Evolutionary conservation across 805 yeast genomes (phyloP), one percentile per base, ranked within the genome.

Genomic region (Zygosaccharomyces bisporus): DNA sequence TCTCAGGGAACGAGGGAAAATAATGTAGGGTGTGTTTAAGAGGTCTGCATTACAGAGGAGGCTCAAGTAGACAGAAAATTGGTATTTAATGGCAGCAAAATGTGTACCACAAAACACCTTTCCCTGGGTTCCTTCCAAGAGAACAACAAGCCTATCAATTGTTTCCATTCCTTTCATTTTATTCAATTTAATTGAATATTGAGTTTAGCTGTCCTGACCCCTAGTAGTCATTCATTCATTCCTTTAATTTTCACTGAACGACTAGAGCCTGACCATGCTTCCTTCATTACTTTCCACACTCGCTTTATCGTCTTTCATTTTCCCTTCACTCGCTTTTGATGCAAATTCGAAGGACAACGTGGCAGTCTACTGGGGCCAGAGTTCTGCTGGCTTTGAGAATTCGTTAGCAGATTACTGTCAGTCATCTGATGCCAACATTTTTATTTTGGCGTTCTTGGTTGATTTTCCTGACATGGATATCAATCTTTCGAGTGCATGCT

Each of bases 321-420:
- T 34, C 12, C 52, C 10, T 25, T 24, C 16, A 62, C 68, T n/a
- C 9, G 64, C 69, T 12, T 69, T 69, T 44, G 63, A 67, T 41
- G 55, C 71, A 7, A 44, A 62, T 13, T 63, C 80, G 27, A 71
- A 74, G 37, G 58, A 72, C 24, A 84, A 86, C 52, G 77, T 87
- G 30, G 96, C 83, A 17, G 72, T 85, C 6, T 88, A 88, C 67
- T 88, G 96, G 96, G 96, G 96, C 43, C 95, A 88, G 66, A 77
- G 78, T 55, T 79, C 91, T 12, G 81, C 76, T n/a, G 86, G 86
- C 6, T 59, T 72, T 8, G 81, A 77, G 54, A 66, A 68, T 44
- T 50, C 60, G 2, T 46, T 69, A 23, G 61, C 70, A 47, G 65
- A 71, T 38, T 86, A 86, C 70, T 88, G 96, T 72, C 69, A 72